These are phyloP conservation scores for Eutypella sp. DNA, from an alignment of 2,329 filamentous ascomycete genomes.

Conservation along the genomic window DNA sequence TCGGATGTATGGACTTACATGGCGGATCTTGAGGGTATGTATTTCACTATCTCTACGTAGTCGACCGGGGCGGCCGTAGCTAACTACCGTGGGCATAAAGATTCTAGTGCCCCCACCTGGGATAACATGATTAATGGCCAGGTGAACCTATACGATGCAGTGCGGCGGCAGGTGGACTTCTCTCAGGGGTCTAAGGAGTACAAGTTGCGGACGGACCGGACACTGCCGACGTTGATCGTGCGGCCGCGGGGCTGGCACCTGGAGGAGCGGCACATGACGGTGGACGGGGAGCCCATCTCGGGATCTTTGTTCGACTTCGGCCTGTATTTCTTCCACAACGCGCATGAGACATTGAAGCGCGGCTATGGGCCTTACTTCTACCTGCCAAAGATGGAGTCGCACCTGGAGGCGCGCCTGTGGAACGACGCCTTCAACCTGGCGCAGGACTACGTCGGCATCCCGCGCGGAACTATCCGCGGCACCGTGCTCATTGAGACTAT, in stretches of 20 bases:
- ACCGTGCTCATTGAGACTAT: constrained; percentile 98
- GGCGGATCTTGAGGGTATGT: constrained; percentile 93
- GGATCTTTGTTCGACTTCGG: constrained; percentile 94
- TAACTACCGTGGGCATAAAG: constrained; percentile 41
- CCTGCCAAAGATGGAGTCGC: constrained; percentile 95
- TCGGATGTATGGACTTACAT: constrained; percentile 98
- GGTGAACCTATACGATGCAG: constrained; percentile 94
- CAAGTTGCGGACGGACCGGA: constrained; percentile 88
- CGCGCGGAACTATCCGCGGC: constrained; percentile 84
- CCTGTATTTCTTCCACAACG: constrained; percentile 99
- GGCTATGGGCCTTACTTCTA: constrained; percentile 96
- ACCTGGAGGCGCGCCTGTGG: constrained; percentile 95
- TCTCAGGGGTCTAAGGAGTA: constrained; percentile 94
- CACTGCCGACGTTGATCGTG: constrained; percentile 82
- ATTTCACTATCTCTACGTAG: neutral
- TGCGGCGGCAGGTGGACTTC: constrained; percentile 91
- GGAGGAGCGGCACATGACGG: constrained; percentile 95
- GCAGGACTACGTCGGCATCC: constrained; percentile 89
- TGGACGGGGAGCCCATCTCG: constrained; percentile 92
- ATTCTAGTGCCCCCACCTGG: constrained; percentile 95
- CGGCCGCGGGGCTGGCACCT: constrained; percentile 96
- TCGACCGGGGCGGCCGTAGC: no score
- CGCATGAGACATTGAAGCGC: constrained; percentile 75
- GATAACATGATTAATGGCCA: constrained; percentile 99
- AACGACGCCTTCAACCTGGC: constrained; percentile 96